Evolutionary conservation across 768 basidiomycete species (phyloP).

Genomic region (Heimioporus sp.): DNA sequence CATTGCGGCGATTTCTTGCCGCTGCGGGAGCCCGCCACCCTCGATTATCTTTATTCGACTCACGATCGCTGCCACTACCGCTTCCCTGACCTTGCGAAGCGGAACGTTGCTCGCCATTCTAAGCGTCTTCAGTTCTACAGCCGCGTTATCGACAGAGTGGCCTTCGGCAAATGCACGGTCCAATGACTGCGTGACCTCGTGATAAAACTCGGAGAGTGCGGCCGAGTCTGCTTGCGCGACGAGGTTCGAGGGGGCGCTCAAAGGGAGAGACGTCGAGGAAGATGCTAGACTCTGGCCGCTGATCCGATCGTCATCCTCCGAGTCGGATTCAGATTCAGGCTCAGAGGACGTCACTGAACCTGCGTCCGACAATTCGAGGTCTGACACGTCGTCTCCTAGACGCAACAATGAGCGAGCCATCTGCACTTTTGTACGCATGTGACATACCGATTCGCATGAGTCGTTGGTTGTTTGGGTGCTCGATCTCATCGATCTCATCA

Average conservation of each 20-base stretch:
- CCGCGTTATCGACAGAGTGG: constrained; percentile 89
- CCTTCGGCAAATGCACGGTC: constrained; percentile 91
- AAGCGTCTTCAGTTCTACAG: constrained; percentile 92
- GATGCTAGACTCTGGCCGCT: constrained; percentile 36
- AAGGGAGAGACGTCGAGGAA: constrained; percentile 47
- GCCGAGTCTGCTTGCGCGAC: constrained; percentile 40
- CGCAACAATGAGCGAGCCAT: constrained; percentile 1
- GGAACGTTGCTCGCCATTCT: constrained; percentile 97
- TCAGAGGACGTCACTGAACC: constrained; percentile 56
- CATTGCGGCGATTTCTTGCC: constrained; percentile 60
- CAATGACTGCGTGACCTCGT: constrained; percentile 79
- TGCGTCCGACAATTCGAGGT: constrained; percentile 59
- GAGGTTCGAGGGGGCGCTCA: constrained; percentile 38
- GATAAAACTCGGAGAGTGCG: constrained; percentile 66
- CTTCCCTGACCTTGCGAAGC: constrained; percentile 79
- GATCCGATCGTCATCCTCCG: constrained; percentile 40
- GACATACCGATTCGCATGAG: constrained; percentile 71
- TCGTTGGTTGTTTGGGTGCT: constrained; percentile 65
- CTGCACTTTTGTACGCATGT: background rate
- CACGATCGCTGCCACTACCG: constrained; percentile 84
- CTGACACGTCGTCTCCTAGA: constrained; percentile 57
- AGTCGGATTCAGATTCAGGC: constrained; percentile 41
- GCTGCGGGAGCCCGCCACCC: constrained; percentile 54
- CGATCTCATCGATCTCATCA: constrained; percentile 59
- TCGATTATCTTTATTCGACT: constrained; percentile 64